Evolutionary conservation across 2,329 filamentous ascomycete genomes (phyloP), one percentile per base, ranked within the genome.

Genomic region (Leptographium flavum): DNA sequence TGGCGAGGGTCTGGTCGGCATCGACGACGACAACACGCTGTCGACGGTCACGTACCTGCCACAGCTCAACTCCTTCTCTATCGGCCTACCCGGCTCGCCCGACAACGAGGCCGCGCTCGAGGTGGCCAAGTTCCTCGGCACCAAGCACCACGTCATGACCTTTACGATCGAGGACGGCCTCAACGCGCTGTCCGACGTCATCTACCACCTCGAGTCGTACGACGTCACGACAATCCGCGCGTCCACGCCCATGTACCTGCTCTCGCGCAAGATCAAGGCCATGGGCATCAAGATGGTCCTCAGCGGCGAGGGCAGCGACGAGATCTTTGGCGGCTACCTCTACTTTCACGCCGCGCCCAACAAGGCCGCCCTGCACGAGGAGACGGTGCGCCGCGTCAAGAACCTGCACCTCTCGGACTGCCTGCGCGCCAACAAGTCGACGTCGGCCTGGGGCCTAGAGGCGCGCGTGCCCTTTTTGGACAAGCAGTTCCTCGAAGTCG

Each of bases 261-360:
- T 98, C 40, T 92, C 87, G 50, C 81, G 93, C 62, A 98, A 98
- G 74, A 98, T 98, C 73, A 98, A 98, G 74, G 92, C 88, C 31
- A 90, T 95, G 81, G 92, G 92, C 52, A 85, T 98, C 60, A 98
- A 98, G 78, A 98, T 98, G 92, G 92, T 98, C 47, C 75, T 98
- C 50, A 93, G 84, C 58, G 92, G 92, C 50, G 92, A 98, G 68
- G 92, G 92, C 42, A 92, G 84, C 58, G 92, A 98, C 63, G 92
- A 98, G 69, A 95, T 95, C 62, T 96, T 96, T 56, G 92, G 92
- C 51, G 92, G 92, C 44, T 98, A 98, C 66, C 79, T 98, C 19
- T 98, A 98, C 74, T 98, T 98, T 79, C 87, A 94, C 65, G 84
- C 82, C 50, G 92, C 92, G 2, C 92, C 92, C 21, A 75, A 87